A percentile compares a stretch with the other conserved stretches of the same genome.
Evolutionary conservation across 345 rosid genomes (phyloP).

Genomic region (Syzygium grande): DNA sequence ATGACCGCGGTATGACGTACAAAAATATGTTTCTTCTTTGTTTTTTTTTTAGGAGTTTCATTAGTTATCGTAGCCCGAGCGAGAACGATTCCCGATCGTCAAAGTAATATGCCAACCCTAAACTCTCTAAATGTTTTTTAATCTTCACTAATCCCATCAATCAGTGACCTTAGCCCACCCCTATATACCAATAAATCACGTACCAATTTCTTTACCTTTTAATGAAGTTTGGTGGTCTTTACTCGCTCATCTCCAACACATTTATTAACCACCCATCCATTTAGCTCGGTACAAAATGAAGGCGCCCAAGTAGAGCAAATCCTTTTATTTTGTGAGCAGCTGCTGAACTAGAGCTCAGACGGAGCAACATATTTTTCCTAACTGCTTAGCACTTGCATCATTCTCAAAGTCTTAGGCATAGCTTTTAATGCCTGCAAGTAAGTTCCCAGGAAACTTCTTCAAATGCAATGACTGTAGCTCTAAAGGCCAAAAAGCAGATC

Average conservation of each 20-base stretch:
- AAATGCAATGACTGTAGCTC: constrained; percentile 53
- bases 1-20: rapidly evolving
- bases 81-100: neutral
- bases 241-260: neutral
- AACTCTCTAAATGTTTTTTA: neutral
- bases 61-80: neutral
- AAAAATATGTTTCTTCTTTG: neutral
- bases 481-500: too few species aligned
- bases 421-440: constrained; percentile 85
- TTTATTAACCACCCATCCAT: neutral
- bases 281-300: too few species aligned
- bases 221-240: neutral
- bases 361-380: neutral
- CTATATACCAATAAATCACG: neutral
- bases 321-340: neutral
- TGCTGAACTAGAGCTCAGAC: neutral
- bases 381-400: constrained; percentile 51
- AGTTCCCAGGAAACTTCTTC: constrained; percentile 87
- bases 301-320: too few species aligned
- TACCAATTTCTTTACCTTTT: neutral
- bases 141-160: neutral
- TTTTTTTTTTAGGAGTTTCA: neutral
- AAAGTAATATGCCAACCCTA: neutral
- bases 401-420: constrained; percentile 57
- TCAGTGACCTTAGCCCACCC: neutral